These are phyloP conservation scores for Suillus alpinus DNA, from an alignment of 768 basidiomycete species.

Conservation along the genomic window DNA sequence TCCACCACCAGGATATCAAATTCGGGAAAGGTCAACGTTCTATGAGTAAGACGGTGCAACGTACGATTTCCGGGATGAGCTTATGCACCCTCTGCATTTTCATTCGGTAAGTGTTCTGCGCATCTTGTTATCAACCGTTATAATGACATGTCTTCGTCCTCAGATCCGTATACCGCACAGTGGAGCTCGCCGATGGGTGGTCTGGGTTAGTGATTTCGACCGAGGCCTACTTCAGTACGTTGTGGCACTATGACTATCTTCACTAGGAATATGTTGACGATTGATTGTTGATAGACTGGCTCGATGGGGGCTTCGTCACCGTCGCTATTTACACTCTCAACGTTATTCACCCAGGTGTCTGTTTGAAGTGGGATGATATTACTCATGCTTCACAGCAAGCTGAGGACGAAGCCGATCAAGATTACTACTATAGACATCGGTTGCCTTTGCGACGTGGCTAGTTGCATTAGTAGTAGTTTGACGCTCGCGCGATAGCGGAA, in stretches of 20 bases:
- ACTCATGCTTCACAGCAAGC: too few relatives aligned
- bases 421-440: too few relatives aligned
- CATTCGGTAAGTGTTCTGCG: slow-evolving; percentile 37
- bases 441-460: neutral
- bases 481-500: neutral
- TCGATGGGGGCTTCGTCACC: slow-evolving; percentile 48
- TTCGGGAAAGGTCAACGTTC: neutral
- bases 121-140: neutral
- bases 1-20: slow-evolving; percentile 12
- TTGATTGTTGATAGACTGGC: slow-evolving; percentile 34
- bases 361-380: slow-evolving; percentile 20
- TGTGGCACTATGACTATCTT: neutral
- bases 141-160: neutral
- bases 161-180: slow-evolving; percentile 13
- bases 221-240: slow-evolving; percentile 47
- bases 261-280: neutral
- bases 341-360: slow-evolving; percentile 42
- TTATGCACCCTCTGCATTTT: slow-evolving; percentile 43
- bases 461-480: neutral
- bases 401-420: neutral
- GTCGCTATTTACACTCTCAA: slow-evolving; percentile 46
- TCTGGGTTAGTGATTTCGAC: slow-evolving; percentile 45
- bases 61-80: slow-evolving; percentile 34
- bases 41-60: slow-evolving; percentile 15
- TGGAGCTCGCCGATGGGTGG: slow-evolving; percentile 32